Percentiles rank a stretch among this genome's conserved stretches.
Conservation (phyloP, 2,329 filamentous ascomycete genomes). For the Ascocoryne sarcoides region DNA sequence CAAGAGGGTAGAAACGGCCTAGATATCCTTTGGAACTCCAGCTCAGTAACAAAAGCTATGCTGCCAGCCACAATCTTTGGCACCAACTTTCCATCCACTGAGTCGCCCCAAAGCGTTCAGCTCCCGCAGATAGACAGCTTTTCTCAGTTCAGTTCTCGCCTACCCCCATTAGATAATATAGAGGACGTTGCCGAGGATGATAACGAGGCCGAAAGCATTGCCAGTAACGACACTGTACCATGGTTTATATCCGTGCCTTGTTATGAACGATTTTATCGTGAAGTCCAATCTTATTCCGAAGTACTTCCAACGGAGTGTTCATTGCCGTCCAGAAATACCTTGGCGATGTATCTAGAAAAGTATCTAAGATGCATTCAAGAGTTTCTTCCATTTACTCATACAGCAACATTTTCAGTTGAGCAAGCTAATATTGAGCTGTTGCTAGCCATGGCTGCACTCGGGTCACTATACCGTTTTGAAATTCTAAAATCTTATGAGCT, state of each 20-base stretch:
- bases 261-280: background rate
- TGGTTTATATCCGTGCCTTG: background rate
- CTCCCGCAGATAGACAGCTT: background rate
- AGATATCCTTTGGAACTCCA: background rate
- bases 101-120: background rate
- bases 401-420: slow-evolving; percentile 54
- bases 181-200: background rate
- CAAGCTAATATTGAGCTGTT: slow-evolving; percentile 61
- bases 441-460: slow-evolving; percentile 58
- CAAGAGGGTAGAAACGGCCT: background rate
- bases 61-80: background rate
- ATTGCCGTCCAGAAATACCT: background rate
- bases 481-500: slow-evolving; percentile 48
- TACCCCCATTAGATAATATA: slow-evolving; percentile 10
- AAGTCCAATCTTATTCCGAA: background rate
- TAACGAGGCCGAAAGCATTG: background rate
- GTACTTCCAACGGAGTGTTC: background rate
- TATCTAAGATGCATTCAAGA: background rate
- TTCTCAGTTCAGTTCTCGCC: slow-evolving; percentile 10
- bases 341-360: background rate
- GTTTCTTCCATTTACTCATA: slow-evolving; percentile 50
- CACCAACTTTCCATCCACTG: background rate
- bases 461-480: slow-evolving; percentile 58
- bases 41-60: background rate
- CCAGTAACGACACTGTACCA: background rate